Conservation (phyloP, 2,329 filamentous ascomycete genomes). For the Calonectria fujianensis region DNA sequence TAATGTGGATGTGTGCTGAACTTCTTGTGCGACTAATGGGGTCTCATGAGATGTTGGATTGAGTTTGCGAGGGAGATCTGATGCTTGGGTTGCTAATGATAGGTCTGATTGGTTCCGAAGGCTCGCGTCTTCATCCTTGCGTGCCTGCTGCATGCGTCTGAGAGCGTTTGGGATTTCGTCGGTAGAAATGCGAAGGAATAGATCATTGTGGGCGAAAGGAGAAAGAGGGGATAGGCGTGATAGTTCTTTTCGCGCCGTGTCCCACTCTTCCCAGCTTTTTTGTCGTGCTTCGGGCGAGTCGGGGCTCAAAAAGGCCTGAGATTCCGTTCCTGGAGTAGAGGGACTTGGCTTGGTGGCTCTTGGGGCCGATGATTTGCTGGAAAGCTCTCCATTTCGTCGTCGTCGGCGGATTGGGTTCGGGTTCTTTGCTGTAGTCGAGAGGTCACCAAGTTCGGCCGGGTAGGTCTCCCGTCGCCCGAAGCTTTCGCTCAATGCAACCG, state of each 20-base stretch:
- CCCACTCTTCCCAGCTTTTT: constrained; percentile 53
- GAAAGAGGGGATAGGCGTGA: constrained; percentile 46
- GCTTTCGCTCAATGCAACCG: constrained; percentile 55
- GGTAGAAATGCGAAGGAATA: constrained; percentile 45
- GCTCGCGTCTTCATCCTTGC: neutral
- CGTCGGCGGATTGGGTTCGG: constrained; percentile 56
- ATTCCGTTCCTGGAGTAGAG: constrained; percentile 37
- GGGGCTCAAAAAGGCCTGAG: constrained; percentile 22
- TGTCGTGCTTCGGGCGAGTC: constrained; percentile 37
- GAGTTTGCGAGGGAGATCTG: neutral
- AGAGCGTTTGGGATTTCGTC: constrained; percentile 40
- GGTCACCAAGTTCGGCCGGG: constrained; percentile 52
- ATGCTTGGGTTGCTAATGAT: neutral
- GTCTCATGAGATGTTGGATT: neutral
- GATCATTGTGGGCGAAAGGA: constrained; percentile 43
- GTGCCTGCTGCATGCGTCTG: constrained; percentile 5
- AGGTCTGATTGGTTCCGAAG: neutral
- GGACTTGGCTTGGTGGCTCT: constrained; percentile 35
- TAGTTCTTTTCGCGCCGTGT: constrained; percentile 50
- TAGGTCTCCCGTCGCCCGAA: constrained; percentile 51
- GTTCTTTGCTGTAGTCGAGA: constrained; percentile 46
- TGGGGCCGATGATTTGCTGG: constrained; percentile 3
- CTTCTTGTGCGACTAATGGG: neutral
- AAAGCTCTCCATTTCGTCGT: constrained; percentile 46
- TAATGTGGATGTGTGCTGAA: neutral